Conservation (phyloP, 352 stramenopile genomes). For the Phytophthora ramorum region DNA sequence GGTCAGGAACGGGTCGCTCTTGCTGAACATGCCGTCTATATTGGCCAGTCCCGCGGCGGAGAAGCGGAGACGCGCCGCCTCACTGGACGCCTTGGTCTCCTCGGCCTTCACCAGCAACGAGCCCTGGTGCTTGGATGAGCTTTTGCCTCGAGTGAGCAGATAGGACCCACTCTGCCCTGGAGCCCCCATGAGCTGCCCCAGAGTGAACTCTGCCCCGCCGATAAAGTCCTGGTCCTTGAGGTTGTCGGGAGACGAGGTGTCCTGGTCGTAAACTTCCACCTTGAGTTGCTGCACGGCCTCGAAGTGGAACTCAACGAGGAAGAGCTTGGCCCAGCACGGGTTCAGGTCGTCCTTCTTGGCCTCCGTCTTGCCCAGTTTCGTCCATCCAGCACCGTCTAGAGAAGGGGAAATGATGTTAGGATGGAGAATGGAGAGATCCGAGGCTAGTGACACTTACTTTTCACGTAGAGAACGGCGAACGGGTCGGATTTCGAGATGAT, state of each 20-base stretch:
- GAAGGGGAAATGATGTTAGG: background rate
- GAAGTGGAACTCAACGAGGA: constrained; percentile 88
- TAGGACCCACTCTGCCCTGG: constrained; percentile 70
- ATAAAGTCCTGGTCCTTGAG: constrained; percentile 82
- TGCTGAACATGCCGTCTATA: constrained; percentile 73
- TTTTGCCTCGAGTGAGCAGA: constrained; percentile 53
- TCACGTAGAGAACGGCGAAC: constrained; percentile 73
- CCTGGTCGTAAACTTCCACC: constrained; percentile 89
- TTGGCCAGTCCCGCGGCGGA: constrained; percentile 55
- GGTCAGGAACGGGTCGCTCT: constrained; percentile 69
- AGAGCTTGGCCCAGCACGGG: constrained; percentile 81
- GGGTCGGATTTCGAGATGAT: constrained; percentile 89
- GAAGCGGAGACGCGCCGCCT: constrained; percentile 60
- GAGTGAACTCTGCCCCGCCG: constrained; percentile 72
- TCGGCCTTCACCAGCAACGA: constrained; percentile 67
- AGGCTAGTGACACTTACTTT: constrained; percentile 29
- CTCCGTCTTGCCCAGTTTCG: constrained; percentile 80
- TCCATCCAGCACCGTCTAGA: constrained; percentile 64
- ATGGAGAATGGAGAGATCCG: constrained; percentile 4
- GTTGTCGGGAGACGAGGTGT: constrained; percentile 64
- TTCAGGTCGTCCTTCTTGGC: constrained; percentile 77
- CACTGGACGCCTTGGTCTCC: constrained; percentile 55
- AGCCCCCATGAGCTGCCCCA: constrained; percentile 83
- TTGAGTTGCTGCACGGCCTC: constrained; percentile 85
- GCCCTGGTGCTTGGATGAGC: constrained; percentile 51